Evolutionary conservation across 2,329 filamentous ascomycete genomes (phyloP).

Genomic region (Aspergillus clavatus): DNA sequence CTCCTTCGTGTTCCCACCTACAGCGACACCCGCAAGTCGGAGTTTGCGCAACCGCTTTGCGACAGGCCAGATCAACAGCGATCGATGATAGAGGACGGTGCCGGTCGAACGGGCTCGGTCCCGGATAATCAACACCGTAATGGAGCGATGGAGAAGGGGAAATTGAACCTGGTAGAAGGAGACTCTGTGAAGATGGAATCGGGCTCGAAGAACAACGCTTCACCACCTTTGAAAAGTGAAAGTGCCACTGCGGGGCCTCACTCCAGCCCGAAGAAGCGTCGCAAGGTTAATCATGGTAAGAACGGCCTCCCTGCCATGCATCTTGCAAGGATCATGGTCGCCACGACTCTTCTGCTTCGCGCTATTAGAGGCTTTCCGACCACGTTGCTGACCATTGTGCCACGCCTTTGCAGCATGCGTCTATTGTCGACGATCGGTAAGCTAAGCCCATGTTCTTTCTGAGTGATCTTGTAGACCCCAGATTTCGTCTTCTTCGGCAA

Average conservation of each 20-base stretch:
- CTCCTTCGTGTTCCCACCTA: slow-evolving; percentile 16
- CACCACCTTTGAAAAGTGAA: slow-evolving; percentile 31
- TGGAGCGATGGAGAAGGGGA: slow-evolving; percentile 23
- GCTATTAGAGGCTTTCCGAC: slow-evolving; percentile 12
- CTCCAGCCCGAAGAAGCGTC: slow-evolving; percentile 70
- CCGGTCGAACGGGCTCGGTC: slow-evolving; percentile 19
- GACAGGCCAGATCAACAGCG: slow-evolving; percentile 6
- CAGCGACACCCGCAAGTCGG: slow-evolving; percentile 14
- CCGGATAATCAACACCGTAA: slow-evolving; percentile 27
- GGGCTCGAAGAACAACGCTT: slow-evolving; percentile 26
- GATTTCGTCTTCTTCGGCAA: not conserved
- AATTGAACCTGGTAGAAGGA: slow-evolving; percentile 14
- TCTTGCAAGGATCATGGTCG: slow-evolving; percentile 23
- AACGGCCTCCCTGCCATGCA: slow-evolving; percentile 25
- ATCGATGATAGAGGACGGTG: slow-evolving; percentile 30
- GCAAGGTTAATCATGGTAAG: slow-evolving; percentile 86
- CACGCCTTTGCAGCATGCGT: slow-evolving; percentile 64
- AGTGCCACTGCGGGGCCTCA: slow-evolving; percentile 30
- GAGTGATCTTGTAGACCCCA: not conserved
- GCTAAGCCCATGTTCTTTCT: slow-evolving; percentile 39
- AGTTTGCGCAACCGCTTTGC: slow-evolving; percentile 23
- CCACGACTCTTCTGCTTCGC: slow-evolving; percentile 11
- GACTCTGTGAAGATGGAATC: slow-evolving; percentile 25
- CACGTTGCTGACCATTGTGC: slow-evolving; percentile 22
- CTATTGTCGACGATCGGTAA: slow-evolving; percentile 86